phyloP scores from a whole-genome alignment of 1,284 basidiomycete species.

The Apiotrichum brassicae region DNA sequence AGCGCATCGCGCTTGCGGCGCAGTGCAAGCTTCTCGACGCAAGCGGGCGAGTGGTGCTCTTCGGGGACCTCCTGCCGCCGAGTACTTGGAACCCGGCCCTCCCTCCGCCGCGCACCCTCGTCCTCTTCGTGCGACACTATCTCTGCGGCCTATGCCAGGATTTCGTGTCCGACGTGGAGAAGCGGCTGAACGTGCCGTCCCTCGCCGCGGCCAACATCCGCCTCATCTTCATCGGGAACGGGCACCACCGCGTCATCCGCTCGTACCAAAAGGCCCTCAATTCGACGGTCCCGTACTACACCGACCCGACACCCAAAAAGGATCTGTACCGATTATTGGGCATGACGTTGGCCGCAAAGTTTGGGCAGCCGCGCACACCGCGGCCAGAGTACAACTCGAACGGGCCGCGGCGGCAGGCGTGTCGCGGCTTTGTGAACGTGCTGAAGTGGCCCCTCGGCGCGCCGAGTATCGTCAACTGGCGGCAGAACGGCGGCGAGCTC shows the following conservation, averaged over 20 bases:
- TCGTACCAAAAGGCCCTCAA: constrained; percentile 39
- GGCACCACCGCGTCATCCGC: constrained; percentile 45
- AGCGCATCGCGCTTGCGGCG: not conserved
- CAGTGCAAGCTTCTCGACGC: constrained; percentile 31
- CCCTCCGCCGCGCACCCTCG: constrained; percentile 20
- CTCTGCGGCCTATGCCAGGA: constrained; percentile 47
- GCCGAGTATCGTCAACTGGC: constrained; percentile 29
- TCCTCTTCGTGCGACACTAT: constrained; percentile 44
- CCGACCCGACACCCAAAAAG: constrained; percentile 23
- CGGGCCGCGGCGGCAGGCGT: not conserved
- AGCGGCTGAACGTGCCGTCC: constrained; percentile 31
- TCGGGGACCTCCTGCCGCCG: constrained; percentile 34
- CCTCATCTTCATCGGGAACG: constrained; percentile 38
- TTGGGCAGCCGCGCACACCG: not conserved
- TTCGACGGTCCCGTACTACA: constrained; percentile 43
- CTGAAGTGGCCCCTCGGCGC: constrained; percentile 32
- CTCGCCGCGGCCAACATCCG: constrained; percentile 33
- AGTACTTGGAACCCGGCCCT: not conserved
- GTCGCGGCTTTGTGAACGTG: constrained; percentile 33
- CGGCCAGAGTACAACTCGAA: not conserved
- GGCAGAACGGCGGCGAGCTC: constrained; percentile 46
- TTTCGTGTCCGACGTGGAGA: constrained; percentile 38
- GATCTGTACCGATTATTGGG: constrained; percentile 40
- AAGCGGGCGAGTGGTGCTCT: constrained; percentile 30
- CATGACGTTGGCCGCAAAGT: constrained; percentile 10